Base-by-base conservation (phyloP, 129 eudicot genomes). In the Oenanthe sinensis region DNA sequence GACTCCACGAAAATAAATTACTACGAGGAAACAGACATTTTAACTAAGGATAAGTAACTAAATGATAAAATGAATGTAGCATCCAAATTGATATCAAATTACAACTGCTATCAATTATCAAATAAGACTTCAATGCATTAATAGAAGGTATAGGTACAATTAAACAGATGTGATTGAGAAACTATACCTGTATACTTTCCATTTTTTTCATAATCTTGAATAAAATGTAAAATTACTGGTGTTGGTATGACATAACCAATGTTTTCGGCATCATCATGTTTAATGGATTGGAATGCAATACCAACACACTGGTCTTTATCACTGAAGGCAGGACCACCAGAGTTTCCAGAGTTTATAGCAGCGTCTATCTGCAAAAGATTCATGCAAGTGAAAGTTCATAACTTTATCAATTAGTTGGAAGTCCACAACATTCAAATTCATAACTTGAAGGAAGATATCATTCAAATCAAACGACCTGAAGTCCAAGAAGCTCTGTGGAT, bases 171-270 rank as follows among this genome's bases (percentile, higher is more conserved):
- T n/a, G 33, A 33, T 6, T 45, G 36, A 42, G 33, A 9, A 12
- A 80, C 14, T 30, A n/a, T 45, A 88, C 92, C 92, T 86, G 92
- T 88, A 82, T 88, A 86, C 39, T 82, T 81, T 75, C 90, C 90
- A 71, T 88, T 86, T 81, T 88, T 84, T 84, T 86, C 89, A 44
- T 88, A 88, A 39, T 88, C 92, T 13, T n/a, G 79, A 65, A 86
- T 86, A 52, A 88, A 88, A 80, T 88, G 92, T 81, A 75, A 82
- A 45, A 88, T 86, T 15, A 88, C 92, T 3, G 92, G 90, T 8
- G 90, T 88, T 71, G 92, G 92, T 78, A 88, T 88, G 71, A 88
- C 92, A 75, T 86, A 88, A 54, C 90, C 92, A 75, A 88, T 88
- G 65, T 88, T 88, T 78, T 88, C 92, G 0, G 89, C 92, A 67